Base-by-base conservation (phyloP, 1,284 basidiomycete genomes). In the Malassezia dermatis region DNA sequence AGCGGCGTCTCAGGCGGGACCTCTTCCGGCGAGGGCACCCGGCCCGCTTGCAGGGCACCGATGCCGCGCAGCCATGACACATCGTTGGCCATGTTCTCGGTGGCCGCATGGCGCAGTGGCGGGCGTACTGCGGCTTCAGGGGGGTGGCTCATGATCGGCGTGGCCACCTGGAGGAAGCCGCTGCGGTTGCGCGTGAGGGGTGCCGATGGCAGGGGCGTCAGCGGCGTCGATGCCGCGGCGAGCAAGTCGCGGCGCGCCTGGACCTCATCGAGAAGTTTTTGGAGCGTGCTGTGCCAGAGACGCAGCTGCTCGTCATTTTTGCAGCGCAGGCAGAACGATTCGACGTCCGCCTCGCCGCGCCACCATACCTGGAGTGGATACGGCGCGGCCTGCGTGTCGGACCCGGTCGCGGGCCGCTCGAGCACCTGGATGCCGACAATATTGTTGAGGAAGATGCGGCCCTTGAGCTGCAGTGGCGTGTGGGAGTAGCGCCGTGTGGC, bases 381-480 rank as follows among this genome's bases (percentile, higher is more conserved):
- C 37, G 75, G 70, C 24, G 64, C 66, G 8, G 50, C 31, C 12
- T 46, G 24, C 24, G 28, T 51, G 27, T 65, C 61, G 27, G 64
- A 53, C 28, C 63, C 53, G 48, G 40, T 53, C 48, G 58, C 62
- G 51, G 59, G 57, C 52, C 63, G 35, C 81, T 79, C 23, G 80
- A 79, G 60, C 42, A 63, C 60, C 43, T 62, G 62, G 48, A 86
- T 84, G 62, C 85, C 82, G 0, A 88, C 91, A 42, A 98, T 89
- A 68, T 98, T 99, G 66, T 89, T 90, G 66, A 96, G 81, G 77
- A 96, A 98, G 64, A 99, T 98, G 31, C 94, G 83, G 2, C 94
- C 94, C 73, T 99, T 99, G 59, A 99, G 78, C 48, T 93, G 82
- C 32, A 96, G 80, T 17, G 85, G 85, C 5, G 48, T 35, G 3